Percentiles rank a stretch among this genome's conserved stretches.
These are phyloP conservation scores for Pleurozium schreberi DNA, from an alignment of 225 moss, liverwort and hornwort genomes.

Conservation along the genomic window DNA sequence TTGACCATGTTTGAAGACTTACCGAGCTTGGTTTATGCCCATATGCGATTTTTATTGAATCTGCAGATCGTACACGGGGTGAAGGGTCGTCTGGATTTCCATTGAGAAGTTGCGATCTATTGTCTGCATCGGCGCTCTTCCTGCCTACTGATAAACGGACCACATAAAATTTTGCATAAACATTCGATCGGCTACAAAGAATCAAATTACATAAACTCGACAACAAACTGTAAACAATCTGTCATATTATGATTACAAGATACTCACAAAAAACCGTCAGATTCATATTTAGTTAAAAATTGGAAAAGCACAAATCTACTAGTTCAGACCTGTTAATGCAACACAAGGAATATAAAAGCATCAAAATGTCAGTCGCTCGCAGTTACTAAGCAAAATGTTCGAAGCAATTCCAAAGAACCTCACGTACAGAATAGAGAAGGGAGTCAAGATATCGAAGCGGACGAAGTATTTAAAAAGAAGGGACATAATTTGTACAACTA, in stretches of 20 bases:
- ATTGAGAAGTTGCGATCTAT: slow-evolving; percentile 62
- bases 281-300: neutral
- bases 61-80: slow-evolving; percentile 55
- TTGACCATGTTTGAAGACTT: slow-evolving; percentile 5
- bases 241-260: neutral
- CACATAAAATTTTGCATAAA: neutral
- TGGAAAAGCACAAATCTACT: neutral
- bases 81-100: slow-evolving; percentile 20
- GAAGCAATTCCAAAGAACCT: neutral
- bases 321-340: neutral
- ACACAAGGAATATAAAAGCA: neutral
- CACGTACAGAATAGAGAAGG: neutral
- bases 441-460: neutral
- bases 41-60: slow-evolving; percentile 77
- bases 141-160: slow-evolving; percentile 29
- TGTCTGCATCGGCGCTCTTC: slow-evolving; percentile 50
- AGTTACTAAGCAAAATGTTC: neutral
- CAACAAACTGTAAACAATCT: neutral
- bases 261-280: neutral
- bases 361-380: neutral
- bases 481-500: neutral
- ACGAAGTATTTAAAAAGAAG: neutral
- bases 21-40: slow-evolving; percentile 61
- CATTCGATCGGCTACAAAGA: neutral
- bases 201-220: neutral